Evolutionary conservation across 306 rosid genomes (phyloP).

Genomic region (Cicer cuneatum): DNA sequence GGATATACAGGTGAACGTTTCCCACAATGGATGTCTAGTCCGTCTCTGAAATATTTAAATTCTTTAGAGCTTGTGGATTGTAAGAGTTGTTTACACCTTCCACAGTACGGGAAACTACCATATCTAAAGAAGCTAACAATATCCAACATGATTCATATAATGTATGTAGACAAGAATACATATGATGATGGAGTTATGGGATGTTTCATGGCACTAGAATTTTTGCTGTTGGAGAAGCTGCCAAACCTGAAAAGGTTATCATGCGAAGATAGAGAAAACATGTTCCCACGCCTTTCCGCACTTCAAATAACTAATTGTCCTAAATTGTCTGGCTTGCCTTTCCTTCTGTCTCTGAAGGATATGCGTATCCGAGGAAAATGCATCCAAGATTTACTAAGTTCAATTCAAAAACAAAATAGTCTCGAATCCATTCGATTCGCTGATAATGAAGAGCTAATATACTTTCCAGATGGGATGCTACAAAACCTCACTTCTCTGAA

Average conservation of each 20-base stretch:
- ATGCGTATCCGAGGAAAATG: background rate
- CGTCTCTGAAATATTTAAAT: background rate
- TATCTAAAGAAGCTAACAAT: background rate
- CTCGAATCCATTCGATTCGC: background rate
- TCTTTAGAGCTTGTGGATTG: background rate
- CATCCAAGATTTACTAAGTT: slow-evolving; percentile 6
- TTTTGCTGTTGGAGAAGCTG: background rate
- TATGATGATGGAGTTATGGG: slow-evolving; percentile 2
- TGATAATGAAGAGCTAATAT: background rate
- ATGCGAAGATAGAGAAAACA: slow-evolving; percentile 32
- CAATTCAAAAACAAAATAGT: background rate
- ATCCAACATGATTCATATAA: background rate
- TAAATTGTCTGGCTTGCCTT: slow-evolving; percentile 29
- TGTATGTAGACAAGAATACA: background rate
- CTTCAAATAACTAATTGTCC: slow-evolving; percentile 12
- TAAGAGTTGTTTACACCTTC: background rate
- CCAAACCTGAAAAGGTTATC: slow-evolving; percentile 41
- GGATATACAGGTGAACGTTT: slow-evolving; percentile 6
- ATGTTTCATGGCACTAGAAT: slow-evolving; percentile 28
- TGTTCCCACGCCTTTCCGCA: slow-evolving; percentile 6
- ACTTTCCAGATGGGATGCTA: slow-evolving; percentile 34
- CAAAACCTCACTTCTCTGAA: slow-evolving; percentile 17
- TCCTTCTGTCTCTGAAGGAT: slow-evolving; percentile 13
- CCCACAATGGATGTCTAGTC: slow-evolving; percentile 28
- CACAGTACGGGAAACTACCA: background rate